Evolutionary conservation across 768 basidiomycete species (phyloP).

Genomic region (Mycena leptocephala): DNA sequence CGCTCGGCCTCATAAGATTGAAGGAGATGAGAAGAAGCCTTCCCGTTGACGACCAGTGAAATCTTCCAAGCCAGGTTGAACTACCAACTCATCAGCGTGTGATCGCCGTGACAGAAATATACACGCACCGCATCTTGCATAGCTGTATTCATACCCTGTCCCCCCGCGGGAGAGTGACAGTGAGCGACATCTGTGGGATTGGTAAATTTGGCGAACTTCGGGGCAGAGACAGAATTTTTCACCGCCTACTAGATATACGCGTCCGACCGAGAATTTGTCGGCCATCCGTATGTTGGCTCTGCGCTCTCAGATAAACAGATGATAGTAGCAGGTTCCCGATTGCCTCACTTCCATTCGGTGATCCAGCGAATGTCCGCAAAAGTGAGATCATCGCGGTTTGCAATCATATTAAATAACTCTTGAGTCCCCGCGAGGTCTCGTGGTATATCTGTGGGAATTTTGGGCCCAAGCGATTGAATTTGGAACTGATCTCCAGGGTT

Average conservation of each 20-base stretch:
- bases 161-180: conserved; percentile 48
- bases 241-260: conserved; percentile 55
- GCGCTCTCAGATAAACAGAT: too few relatives aligned
- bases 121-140: conserved; percentile 32
- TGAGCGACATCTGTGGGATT: conserved; percentile 57
- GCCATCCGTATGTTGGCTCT: conserved; percentile 61
- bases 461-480: conserved; percentile 12
- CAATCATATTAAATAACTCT: conserved; percentile 16
- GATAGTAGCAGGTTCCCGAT: background rate
- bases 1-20: conserved; percentile 47
- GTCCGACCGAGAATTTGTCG: conserved; percentile 51
- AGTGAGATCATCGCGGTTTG: conserved; percentile 12
- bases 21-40: conserved; percentile 35
- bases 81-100: too few relatives aligned
- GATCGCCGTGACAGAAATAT: too few relatives aligned
- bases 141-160: conserved; percentile 28
- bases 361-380: conserved; percentile 3
- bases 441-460: background rate
- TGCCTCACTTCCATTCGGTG: conserved; percentile 18
- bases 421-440: conserved; percentile 12
- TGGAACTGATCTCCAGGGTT: conserved; percentile 12
- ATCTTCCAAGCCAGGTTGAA: conserved; percentile 46
- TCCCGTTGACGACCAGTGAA: conserved; percentile 37
- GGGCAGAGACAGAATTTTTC: background rate
- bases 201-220: background rate